phyloP scores from a whole-genome alignment of 805 yeast species.

The Aciculoconidium aculeatum region DNA sequence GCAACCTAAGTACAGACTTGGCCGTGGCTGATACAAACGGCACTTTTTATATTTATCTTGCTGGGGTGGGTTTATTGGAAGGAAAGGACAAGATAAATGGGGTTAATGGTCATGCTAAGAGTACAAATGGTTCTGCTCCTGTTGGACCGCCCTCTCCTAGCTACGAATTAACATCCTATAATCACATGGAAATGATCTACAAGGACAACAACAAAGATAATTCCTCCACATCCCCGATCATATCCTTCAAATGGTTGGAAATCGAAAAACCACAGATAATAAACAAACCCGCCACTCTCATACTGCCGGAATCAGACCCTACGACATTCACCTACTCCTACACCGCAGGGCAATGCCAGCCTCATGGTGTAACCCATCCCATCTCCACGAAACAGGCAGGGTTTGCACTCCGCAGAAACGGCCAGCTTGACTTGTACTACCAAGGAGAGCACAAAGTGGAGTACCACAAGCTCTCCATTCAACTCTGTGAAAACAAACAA shows the following conservation, averaged over 20 bases:
- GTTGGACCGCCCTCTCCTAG: constrained; percentile 28
- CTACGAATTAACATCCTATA: constrained; percentile 39
- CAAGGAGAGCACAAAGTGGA: constrained; percentile 62
- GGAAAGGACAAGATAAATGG: constrained; percentile 24
- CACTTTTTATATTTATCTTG: constrained; percentile 38
- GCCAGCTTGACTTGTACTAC: constrained; percentile 52
- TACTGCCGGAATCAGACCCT: constrained; percentile 11
- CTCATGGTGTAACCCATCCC: constrained; percentile 66
- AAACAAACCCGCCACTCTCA: constrained; percentile 51
- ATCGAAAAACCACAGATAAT: constrained; percentile 62
- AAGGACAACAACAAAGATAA: constrained; percentile 27
- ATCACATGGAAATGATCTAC: constrained; percentile 44
- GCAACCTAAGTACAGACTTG: constrained; percentile 72
- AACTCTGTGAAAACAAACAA: constrained; percentile 27
- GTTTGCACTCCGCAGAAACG: constrained; percentile 58
- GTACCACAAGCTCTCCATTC: constrained; percentile 35
- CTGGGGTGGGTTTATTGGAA: constrained; percentile 36
- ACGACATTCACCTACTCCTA: constrained; percentile 40
- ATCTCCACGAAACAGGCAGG: constrained; percentile 64
- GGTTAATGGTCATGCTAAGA: constrained; percentile 21
- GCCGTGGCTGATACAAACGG: constrained; percentile 75
- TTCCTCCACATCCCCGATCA: constrained; percentile 16
- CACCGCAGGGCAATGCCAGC: constrained; percentile 52
- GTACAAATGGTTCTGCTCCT: constrained; percentile 7
- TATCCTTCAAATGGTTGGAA: constrained; percentile 67